Evolutionary conservation across 192 early-diverging fungal genomes (phyloP), one percentile per base, ranked within the genome.

Genomic region (Backusella luteola): DNA sequence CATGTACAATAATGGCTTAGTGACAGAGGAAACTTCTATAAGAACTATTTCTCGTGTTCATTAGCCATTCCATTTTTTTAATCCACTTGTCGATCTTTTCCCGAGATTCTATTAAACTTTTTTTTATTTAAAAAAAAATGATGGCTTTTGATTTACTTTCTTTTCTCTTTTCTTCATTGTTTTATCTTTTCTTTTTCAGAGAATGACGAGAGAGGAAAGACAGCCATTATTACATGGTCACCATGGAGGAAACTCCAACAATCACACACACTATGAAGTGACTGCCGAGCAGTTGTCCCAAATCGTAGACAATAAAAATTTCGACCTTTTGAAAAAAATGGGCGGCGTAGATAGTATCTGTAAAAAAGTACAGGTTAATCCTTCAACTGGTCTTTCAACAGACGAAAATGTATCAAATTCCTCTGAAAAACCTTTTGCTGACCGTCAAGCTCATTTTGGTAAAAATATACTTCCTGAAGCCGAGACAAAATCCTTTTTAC

Each of bases 221-320:
- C 56, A 63, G 3, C 56, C 56, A 29, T 63, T 63, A 29, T 29
- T 63, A 63, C 9, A 63, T 63, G 23, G 56, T 14, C 21, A 29
- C 11, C 21, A 29, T 63, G 56, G 56, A 29, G 23, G 56, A 63
- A 29, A 29, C 56, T 63, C 56, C 56, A 63, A 9, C n/a, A 29
- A 63, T 63, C 56, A 4, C 11, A 63, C 7, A 29, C 56, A 63
- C 23, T 63, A 29, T 63, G 56, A 63, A 2, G 56, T 71, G 2
- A 44, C 39, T 7, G 23, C 70, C 19, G 29, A 71, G 19, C 14
- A 71, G 32, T 81, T 94, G 69, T 80, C 84, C 4, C 77, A 83
- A 6, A 76, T 94, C 71, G 83, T 92, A 29, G 93, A 94, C 71
- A 87, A 90, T 26, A 93, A 91, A 81, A 85, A 91, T 81, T 84